Conservation (phyloP, 768 basidiomycete species). For the Hydnomerulius pinastri region DNA sequence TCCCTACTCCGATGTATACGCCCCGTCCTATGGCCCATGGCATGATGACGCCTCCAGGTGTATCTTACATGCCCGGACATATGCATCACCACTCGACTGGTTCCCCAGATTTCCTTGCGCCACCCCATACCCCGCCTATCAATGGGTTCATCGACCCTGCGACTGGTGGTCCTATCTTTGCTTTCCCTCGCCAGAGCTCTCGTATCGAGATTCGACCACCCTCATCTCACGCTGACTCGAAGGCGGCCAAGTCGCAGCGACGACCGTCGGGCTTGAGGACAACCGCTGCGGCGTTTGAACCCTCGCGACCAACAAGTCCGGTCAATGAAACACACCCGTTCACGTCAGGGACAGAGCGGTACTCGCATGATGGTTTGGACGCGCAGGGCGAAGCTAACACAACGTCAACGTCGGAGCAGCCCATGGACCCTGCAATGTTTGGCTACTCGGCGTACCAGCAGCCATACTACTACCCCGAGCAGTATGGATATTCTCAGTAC, state of each 20-base stretch:
- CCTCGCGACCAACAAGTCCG: slow-evolving; percentile 36
- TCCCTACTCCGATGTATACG: slow-evolving; percentile 66
- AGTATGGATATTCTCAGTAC: slow-evolving; percentile 66
- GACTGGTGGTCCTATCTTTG: slow-evolving; percentile 71
- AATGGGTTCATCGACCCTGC: slow-evolving; percentile 66
- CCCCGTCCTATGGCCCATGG: slow-evolving; percentile 66
- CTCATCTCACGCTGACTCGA: slow-evolving; percentile 25
- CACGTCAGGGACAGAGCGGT: slow-evolving; percentile 13
- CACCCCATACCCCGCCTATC: slow-evolving; percentile 60
- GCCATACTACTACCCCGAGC: slow-evolving; percentile 71
- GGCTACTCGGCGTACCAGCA: slow-evolving; percentile 57
- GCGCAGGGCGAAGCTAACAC: slow-evolving; percentile 16
- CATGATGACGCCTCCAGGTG: slow-evolving; percentile 48
- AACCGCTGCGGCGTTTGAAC: slow-evolving; percentile 52
- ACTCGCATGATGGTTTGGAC: slow-evolving; percentile 12
- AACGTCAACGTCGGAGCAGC: slow-evolving; percentile 21
- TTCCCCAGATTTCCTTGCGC: slow-evolving; percentile 64
- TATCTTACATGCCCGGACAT: slow-evolving; percentile 60
- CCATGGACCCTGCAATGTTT: slow-evolving; percentile 44
- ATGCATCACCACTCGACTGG: slow-evolving; percentile 60
- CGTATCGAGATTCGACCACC: slow-evolving; percentile 78
- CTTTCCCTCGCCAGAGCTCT: slow-evolving; percentile 69
- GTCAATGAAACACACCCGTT: slow-evolving; percentile 14
- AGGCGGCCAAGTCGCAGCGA: slow-evolving; percentile 24
- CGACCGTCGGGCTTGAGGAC: slow-evolving; percentile 49